phyloP scores from a whole-genome alignment of 495 filamentous ascomycete species.

The Diplogelasinospora grovesii region DNA sequence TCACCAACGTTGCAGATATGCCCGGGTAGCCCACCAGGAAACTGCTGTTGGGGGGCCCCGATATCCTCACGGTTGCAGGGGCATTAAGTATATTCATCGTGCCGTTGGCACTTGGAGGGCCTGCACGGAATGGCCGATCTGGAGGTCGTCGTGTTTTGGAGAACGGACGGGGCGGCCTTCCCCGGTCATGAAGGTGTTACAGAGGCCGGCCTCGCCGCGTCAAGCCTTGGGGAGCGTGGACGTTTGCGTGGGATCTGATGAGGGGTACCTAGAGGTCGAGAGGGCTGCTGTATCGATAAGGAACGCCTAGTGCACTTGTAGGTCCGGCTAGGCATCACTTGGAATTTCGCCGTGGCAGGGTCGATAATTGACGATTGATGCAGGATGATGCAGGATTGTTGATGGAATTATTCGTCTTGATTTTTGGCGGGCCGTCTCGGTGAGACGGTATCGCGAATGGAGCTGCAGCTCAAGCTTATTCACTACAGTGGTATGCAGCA shows the following conservation, averaged over 20 bases:
- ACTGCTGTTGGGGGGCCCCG: conserved; percentile 93
- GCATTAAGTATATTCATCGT: conserved; percentile 24
- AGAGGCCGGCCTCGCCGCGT: conserved; percentile 15
- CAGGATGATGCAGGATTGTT: conserved; percentile 6
- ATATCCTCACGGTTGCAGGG: conserved; percentile 90
- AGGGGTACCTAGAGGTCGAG: conserved; percentile 8
- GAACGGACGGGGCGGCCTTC: conserved; percentile 12
- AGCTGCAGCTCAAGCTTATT: conserved; percentile 16
- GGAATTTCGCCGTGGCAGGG: background rate
- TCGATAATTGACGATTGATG: background rate
- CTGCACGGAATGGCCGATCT: conserved; percentile 6
- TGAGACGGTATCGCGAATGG: conserved; percentile 8
- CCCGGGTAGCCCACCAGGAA: conserved; percentile 96
- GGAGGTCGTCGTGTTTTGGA: conserved; percentile 11
- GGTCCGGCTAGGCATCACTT: background rate
- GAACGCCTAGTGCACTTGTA: too few relatives aligned
- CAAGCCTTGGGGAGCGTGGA: conserved; percentile 15
- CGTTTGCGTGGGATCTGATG: background rate
- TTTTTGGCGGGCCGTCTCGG: too few relatives aligned
- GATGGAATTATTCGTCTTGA: too few relatives aligned
- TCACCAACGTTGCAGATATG: conserved; percentile 94
- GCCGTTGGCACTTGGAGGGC: conserved; percentile 17
- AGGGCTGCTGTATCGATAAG: conserved; percentile 26
- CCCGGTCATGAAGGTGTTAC: conserved; percentile 19
- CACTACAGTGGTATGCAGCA: conserved; percentile 4